Evolutionary conservation across 208 protist species (phyloP), one percentile per base, ranked within the genome.

Genomic region (Trypanosoma avium): DNA sequence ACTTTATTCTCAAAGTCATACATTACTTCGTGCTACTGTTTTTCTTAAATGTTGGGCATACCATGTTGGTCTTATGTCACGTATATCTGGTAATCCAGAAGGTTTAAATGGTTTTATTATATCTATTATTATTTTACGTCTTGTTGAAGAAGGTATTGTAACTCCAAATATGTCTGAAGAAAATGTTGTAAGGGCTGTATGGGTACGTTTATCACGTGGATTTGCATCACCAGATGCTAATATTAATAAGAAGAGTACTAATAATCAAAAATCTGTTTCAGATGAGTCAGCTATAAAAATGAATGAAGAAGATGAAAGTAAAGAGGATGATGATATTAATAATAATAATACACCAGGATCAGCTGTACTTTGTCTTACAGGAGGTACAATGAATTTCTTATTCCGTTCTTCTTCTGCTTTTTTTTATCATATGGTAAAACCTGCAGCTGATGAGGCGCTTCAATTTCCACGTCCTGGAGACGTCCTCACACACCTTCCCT

Each of bases 21-120:
- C 55, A 17, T 52, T 95, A 13, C 80, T 77, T 32, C 79, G 83
- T 19, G 83, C 84, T 24, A 83, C 90, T 5, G 82, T 95, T 17
- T 68, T 95, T 42, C 84, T 95, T 36, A 93, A 91, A 66, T 91
- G 79, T 53, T 95, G 89, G 86, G 89, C 86, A 0, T 76, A 86
- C 59, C 89, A 95, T 70, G 70, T 74, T 1, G 89, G 89, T 10
- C 70, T 94, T 30, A 90, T 81, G 70, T 52, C 79, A 36, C 57
- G 74, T 52, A 61, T 80, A 24, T 88, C 84, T 0, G 84, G 82
- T 1, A 78, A 93, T 72, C 68, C 82, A 1, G 89, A 93, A 50
- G 81, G 70, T 6, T 61, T 95, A 43, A 93, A 84, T 64, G 86
- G 89, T 32, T 95, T 95, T 47, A 50, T 87, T n/a, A 17, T 95